Evolutionary conservation across 2,329 filamentous ascomycete genomes (phyloP), one percentile per base, ranked within the genome.

Genomic region (Nothophaeocryptopus gaeumannii): DNA sequence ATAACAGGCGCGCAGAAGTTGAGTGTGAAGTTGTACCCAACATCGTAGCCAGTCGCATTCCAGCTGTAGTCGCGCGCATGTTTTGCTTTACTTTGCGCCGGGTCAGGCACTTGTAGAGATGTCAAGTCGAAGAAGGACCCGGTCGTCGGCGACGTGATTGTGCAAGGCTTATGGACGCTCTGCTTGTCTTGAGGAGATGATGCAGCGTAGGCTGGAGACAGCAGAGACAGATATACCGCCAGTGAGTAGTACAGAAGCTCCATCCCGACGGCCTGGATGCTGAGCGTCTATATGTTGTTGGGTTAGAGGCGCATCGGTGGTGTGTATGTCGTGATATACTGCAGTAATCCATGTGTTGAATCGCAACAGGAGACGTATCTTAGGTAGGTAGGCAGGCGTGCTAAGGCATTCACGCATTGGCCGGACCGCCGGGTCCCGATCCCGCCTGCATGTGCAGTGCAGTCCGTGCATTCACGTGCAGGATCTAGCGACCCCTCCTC

Each of bases 1-100:
- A 90, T 78, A n/a, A 91, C 85, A 1, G 86, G 76, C 32, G 78
- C 83, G 72, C 88, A 93, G 60, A 93, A 84, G 71, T 93, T 93
- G 62, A 92, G 66, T 2, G 88, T 92, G 64, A 93, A 93, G 72
- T 92, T 92, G 56, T 82, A 81, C 55, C 81, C 82, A 60, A 90
- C 88, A 70, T 92, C 88, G 67, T 83, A 86, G 31, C 88, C 88
- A 51, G 79, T 80, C 7, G 85, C 82, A 56, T 82, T 77, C 74
- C 79, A 80, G 63, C 77, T 84, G 53, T 80, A 75, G 47, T 77
- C 76, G 35, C 83, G 80, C 10, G 74, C 76, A 15, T 79, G 77
- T 59, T 84, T 77, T 15, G 59, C 42, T 39, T 67, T 64, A 35
- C 70, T 64, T 53, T 72, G 73, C 50, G 70, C 69, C 10, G 78